These are phyloP conservation scores for Periglandula ipomoeae DNA, from an alignment of 2,329 filamentous ascomycete genomes.

Conservation along the genomic window DNA sequence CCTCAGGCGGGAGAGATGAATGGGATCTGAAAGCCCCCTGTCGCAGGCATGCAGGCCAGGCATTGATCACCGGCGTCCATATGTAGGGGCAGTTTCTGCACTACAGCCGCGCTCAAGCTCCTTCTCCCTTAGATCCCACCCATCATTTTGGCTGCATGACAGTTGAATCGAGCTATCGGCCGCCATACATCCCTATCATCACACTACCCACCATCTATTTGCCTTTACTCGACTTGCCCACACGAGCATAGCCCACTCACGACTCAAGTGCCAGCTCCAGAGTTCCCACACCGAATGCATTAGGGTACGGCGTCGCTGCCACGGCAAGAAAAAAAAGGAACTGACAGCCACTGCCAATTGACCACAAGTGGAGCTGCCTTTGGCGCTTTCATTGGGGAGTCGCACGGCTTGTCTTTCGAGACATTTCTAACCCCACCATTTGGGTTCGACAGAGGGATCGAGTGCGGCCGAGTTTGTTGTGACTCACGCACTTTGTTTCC, in stretches of 20 bases:
- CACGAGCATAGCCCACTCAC: not conserved
- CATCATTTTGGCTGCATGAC: too few relatives aligned
- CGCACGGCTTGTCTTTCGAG: constrained; percentile 2
- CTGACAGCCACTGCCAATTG: not conserved
- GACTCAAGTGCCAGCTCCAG: not conserved
- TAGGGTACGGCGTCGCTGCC: not conserved
- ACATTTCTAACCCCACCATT: constrained; percentile 13
- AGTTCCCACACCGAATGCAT: not conserved
- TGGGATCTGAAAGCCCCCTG: too few relatives aligned
- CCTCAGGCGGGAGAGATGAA: too few relatives aligned
- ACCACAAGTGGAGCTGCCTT: constrained; percentile 2
- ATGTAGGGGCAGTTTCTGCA: too few relatives aligned
- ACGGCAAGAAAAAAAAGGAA: not conserved
- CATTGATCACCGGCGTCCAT: too few relatives aligned
- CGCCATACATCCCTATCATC: too few relatives aligned
- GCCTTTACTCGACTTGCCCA: too few relatives aligned
- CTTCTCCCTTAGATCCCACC: too few relatives aligned
- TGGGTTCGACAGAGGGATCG: constrained; percentile 9
- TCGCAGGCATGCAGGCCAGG: too few relatives aligned
- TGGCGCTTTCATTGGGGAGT: constrained; percentile 3
- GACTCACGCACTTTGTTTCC: constrained; percentile 18
- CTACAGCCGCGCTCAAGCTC: too few relatives aligned
- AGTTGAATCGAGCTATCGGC: too few relatives aligned
- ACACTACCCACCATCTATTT: too few relatives aligned
- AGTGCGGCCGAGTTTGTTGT: constrained; percentile 16